These are phyloP conservation scores for Monilinia vaccinii-corymbosi DNA, from an alignment of 2,329 filamentous ascomycete species.

Conservation along the genomic window DNA sequence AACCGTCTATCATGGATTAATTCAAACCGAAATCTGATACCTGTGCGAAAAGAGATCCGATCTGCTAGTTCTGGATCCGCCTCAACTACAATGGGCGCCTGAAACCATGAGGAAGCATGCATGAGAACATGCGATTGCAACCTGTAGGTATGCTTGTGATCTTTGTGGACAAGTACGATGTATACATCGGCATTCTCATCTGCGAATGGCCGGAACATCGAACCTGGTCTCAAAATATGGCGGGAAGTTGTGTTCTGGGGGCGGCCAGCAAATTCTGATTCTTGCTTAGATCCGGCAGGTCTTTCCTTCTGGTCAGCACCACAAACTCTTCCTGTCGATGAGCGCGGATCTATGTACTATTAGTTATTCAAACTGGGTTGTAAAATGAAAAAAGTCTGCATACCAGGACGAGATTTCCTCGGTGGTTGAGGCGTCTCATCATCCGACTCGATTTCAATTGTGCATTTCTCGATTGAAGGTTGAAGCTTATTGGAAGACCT, in stretches of 20 bases:
- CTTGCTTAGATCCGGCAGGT: neutral
- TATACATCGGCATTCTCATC: neutral
- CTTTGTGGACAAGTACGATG: neutral
- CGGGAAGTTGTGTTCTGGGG: neutral
- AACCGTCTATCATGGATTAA: neutral
- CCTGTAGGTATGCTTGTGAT: neutral
- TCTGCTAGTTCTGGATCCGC: neutral
- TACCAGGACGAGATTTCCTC: neutral
- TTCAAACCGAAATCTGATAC: neutral
- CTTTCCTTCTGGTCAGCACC: neutral
- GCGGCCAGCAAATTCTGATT: neutral
- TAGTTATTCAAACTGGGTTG: neutral
- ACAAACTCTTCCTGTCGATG: neutral
- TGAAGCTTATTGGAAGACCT: neutral
- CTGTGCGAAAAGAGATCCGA: rapidly evolving
- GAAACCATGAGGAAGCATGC: neutral
- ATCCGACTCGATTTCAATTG: neutral
- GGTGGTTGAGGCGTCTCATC: neutral
- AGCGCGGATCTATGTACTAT: neutral
- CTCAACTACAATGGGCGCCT: neutral
- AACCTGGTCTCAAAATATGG: rapidly evolving
- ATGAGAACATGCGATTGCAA: neutral
- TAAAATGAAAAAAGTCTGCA: neutral
- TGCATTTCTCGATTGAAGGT: neutral
- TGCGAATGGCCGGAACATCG: neutral